phyloP scores from a whole-genome alignment of 2,329 filamentous ascomycete genomes.

The Thelonectria rubi region DNA sequence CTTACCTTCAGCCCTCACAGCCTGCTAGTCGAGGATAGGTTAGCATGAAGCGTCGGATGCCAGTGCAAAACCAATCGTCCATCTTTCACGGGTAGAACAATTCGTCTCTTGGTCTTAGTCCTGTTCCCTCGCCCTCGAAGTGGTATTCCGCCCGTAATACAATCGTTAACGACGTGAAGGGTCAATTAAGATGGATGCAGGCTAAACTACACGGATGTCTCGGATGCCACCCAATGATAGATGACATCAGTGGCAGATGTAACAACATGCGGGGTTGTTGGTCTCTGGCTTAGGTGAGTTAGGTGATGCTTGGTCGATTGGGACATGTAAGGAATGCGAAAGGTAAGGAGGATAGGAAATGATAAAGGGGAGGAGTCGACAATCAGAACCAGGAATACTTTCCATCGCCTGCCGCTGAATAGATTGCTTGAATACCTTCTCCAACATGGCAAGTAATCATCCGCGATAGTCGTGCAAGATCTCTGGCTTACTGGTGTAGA shows the following conservation, averaged over 20 bases:
- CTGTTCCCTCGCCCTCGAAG: neutral
- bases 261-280: conserved; percentile 20
- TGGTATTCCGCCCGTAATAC: neutral
- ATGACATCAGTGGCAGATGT: conserved; percentile 24
- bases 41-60: neutral
- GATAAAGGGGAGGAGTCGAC: neutral
- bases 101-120: no score
- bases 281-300: neutral
- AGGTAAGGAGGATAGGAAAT: neutral
- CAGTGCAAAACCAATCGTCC: neutral
- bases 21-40: no score
- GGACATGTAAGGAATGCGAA: neutral
- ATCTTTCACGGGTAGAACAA: no score
- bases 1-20: neutral
- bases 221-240: neutral
- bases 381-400: neutral
- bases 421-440: no score
- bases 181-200: neutral
- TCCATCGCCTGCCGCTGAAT: neutral
- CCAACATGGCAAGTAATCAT: neutral
- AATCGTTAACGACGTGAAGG: neutral
- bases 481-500: neutral
- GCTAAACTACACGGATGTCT: neutral
- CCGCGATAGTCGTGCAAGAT: neutral
- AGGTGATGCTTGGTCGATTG: neutral